Conservation (phyloP, 2,329 filamentous ascomycete species). For the Dichotomopilus funicola region DNA sequence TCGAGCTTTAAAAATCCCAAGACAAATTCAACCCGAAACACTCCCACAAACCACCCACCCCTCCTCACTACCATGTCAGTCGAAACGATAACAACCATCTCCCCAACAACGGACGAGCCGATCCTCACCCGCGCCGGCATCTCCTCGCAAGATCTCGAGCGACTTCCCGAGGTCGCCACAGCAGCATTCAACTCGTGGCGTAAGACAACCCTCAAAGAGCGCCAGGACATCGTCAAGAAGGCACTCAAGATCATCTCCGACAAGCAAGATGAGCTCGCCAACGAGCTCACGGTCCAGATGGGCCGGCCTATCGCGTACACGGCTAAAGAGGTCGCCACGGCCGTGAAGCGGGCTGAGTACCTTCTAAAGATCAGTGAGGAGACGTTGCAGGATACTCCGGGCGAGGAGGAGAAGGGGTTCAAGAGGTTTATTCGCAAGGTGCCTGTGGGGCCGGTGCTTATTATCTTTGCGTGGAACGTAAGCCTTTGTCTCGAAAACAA, state of each 20-base stretch:
- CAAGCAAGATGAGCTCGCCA: constrained; percentile 71
- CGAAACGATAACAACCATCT: constrained; percentile 71
- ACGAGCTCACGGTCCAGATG: constrained; percentile 91
- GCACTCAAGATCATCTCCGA: constrained; percentile 65
- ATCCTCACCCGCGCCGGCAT: constrained; percentile 74
- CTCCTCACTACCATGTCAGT: constrained; percentile 47
- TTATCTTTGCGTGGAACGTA: constrained; percentile 96
- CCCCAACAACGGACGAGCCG: constrained; percentile 79
- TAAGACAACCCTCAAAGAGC: constrained; percentile 65
- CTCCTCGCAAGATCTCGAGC: constrained; percentile 61
- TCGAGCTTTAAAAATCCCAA: neutral
- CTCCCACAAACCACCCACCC: neutral
- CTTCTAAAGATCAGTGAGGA: constrained; percentile 77
- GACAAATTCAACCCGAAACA: neutral
- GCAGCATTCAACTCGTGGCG: constrained; percentile 72
- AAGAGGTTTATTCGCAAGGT: constrained; percentile 84
- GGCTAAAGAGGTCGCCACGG: constrained; percentile 75
- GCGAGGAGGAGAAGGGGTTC: constrained; percentile 81
- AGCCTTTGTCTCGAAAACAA: constrained; percentile 34
- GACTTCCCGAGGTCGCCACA: constrained; percentile 64
- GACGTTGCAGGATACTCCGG: constrained; percentile 70
- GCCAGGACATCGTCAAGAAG: constrained; percentile 74
- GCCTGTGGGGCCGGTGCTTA: constrained; percentile 77
- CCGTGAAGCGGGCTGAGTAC: constrained; percentile 78
- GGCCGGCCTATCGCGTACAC: constrained; percentile 86